These are phyloP conservation scores for Podosphaera aphanis DNA, from an alignment of 2,329 filamentous ascomycete genomes.

Conservation along the genomic window DNA sequence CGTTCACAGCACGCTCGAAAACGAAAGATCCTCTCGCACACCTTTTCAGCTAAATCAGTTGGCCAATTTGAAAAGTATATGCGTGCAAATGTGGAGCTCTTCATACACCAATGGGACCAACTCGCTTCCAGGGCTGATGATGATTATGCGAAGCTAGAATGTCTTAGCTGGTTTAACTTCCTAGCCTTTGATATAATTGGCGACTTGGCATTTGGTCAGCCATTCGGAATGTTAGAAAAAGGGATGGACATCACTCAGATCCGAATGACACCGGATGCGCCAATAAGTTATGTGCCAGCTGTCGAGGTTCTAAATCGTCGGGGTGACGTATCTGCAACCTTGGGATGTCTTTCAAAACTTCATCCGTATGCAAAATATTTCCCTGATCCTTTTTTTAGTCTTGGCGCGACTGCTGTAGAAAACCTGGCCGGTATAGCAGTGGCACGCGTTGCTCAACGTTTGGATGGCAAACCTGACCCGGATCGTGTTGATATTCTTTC, in stretches of 20 bases:
- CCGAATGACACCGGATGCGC: constrained; percentile 31
- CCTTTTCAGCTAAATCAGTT: constrained; percentile 62
- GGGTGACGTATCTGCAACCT: constrained; percentile 61
- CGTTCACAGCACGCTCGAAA: constrained; percentile 66
- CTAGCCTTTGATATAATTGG: constrained; percentile 31
- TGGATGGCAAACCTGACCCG: constrained; percentile 43
- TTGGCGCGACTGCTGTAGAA: constrained; percentile 51
- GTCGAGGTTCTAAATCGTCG: constrained; percentile 75
- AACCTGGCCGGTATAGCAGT: constrained; percentile 74
- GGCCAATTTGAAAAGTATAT: constrained; percentile 79
- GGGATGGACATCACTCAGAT: constrained; percentile 60
- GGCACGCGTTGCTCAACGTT: constrained; percentile 50
- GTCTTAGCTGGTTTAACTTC: constrained; percentile 58
- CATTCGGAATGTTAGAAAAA: constrained; percentile 62
- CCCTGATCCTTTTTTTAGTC: constrained; percentile 59
- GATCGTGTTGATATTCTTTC: constrained; percentile 60
- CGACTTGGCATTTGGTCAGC: constrained; percentile 45
- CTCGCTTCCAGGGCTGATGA: constrained; percentile 22
- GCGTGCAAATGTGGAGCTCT: constrained; percentile 21
- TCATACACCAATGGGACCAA: constrained; percentile 49
- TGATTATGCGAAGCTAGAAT: constrained; percentile 42
- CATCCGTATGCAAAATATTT: constrained; percentile 63
- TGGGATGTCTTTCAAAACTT: constrained; percentile 50
- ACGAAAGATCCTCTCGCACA: constrained; percentile 70
- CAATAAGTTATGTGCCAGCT: constrained; percentile 48